Conservation (phyloP, 2,329 filamentous ascomycete genomes). For the Ophiostoma sp. region DNA sequence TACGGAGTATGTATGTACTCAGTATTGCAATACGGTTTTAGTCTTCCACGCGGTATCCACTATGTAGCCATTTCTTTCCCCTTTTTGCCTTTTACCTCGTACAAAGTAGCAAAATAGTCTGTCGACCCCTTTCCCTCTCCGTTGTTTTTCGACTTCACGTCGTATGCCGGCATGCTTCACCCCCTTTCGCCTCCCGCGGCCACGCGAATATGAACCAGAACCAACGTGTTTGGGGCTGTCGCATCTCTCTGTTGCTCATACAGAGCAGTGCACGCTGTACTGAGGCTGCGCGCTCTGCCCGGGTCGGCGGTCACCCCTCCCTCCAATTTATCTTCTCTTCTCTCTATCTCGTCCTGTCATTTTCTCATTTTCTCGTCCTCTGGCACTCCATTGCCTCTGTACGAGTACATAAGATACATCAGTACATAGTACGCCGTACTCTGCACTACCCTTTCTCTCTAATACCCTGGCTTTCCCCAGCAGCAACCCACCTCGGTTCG, state of each 20-base stretch:
- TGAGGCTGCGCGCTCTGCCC: neutral
- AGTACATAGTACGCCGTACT: neutral
- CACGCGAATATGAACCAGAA: constrained; percentile 7
- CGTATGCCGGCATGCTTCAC: constrained; percentile 17
- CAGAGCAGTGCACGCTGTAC: neutral
- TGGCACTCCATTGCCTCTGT: neutral
- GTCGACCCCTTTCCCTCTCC: constrained; percentile 13
- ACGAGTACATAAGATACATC: too few species aligned
- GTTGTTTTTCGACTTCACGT: constrained; percentile 15
- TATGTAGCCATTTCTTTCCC: constrained; percentile 14
- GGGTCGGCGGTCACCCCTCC: neutral
- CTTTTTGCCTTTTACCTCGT: constrained; percentile 14
- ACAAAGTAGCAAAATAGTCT: neutral
- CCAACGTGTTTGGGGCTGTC: constrained; percentile 18
- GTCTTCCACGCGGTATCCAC: neutral
- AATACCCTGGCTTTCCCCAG: neutral
- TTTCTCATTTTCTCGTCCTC: neutral
- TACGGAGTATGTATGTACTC: too few species aligned
- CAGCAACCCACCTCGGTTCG: neutral
- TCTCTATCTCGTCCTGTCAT: neutral
- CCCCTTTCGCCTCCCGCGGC: constrained; percentile 18
- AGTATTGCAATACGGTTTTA: neutral
- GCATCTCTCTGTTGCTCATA: constrained; percentile 11
- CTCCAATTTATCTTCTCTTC: neutral
- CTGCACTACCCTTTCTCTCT: neutral